These are phyloP conservation scores for Cenococcum geophilum DNA, from an alignment of 495 filamentous ascomycete species.

Conservation along the genomic window DNA sequence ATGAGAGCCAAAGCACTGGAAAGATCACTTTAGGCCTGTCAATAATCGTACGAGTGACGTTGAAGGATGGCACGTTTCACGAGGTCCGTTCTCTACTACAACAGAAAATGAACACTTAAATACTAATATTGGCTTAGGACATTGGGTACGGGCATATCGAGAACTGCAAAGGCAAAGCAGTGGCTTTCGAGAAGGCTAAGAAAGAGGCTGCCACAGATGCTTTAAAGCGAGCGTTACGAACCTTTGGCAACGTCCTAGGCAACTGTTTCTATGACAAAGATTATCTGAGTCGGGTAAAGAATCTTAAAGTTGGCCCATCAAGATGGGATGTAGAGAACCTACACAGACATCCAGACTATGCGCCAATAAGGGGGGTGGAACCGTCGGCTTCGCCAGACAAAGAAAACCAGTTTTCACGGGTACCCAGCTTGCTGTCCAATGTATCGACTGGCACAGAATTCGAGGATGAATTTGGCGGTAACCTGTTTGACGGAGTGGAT, in stretches of 20 bases:
- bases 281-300: slow-evolving; percentile 76
- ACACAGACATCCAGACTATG: slow-evolving; percentile 71
- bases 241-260: slow-evolving; percentile 91
- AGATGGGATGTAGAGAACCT: slow-evolving; percentile 71
- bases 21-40: slow-evolving; percentile 78
- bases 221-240: slow-evolving; percentile 80
- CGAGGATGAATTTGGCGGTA: slow-evolving; percentile 69
- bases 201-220: slow-evolving; percentile 96
- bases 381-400: slow-evolving; percentile 8
- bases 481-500: slow-evolving; percentile 38
- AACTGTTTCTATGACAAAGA: slow-evolving; percentile 98
- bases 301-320: slow-evolving; percentile 62
- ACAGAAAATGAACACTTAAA: background rate
- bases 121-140: slow-evolving; percentile 48
- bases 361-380: slow-evolving; percentile 39
- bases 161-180: slow-evolving; percentile 88
- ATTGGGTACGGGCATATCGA: slow-evolving; percentile 93
- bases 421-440: slow-evolving; percentile 23
- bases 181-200: slow-evolving; percentile 94
- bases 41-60: slow-evolving; percentile 79
- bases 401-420: slow-evolving; percentile 12
- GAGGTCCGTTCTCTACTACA: slow-evolving; percentile 47
- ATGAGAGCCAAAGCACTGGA: slow-evolving; percentile 53
- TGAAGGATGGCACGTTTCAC: slow-evolving; percentile 88
- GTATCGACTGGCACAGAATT: slow-evolving; percentile 28